Conservation (phyloP, 2,329 filamentous ascomycete genomes). For the Uncinocarpus reesii region DNA sequence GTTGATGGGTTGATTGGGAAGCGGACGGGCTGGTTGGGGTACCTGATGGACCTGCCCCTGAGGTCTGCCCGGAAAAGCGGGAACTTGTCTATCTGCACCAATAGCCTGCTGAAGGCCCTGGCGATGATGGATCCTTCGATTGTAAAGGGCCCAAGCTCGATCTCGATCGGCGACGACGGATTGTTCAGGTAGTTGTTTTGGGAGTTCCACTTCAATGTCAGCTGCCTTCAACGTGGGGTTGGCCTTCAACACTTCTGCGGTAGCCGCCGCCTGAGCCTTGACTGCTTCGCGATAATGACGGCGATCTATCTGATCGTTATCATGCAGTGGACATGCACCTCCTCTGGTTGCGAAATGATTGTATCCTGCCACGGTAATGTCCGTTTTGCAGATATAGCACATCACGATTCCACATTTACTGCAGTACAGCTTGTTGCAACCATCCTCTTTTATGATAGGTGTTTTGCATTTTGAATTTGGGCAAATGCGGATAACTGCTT, state of each 20-base stretch:
- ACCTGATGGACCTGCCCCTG: neutral
- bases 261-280: slow-evolving; percentile 50
- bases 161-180: neutral
- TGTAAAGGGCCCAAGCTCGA: too few relatives aligned
- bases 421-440: slow-evolving; percentile 80
- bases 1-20: neutral
- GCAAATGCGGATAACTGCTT: slow-evolving; percentile 64
- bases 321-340: slow-evolving; percentile 55
- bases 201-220: slow-evolving; percentile 48
- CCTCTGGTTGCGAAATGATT: slow-evolving; percentile 51
- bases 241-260: slow-evolving; percentile 45
- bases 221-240: slow-evolving; percentile 53
- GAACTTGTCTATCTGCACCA: too few relatives aligned
- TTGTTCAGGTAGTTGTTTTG: neutral
- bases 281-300: slow-evolving; percentile 55
- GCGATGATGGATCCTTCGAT: too few relatives aligned
- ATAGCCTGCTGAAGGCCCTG: too few relatives aligned
- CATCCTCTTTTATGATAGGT: slow-evolving; percentile 66
- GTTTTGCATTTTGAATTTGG: slow-evolving; percentile 48
- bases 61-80: too few relatives aligned
- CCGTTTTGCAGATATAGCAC: slow-evolving; percentile 54
- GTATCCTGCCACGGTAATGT: slow-evolving; percentile 51
- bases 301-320: slow-evolving; percentile 42
- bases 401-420: slow-evolving; percentile 44
- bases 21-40: neutral